Conservation (phyloP, 345 rosid genomes). For the Syzygium jambos region DNA sequence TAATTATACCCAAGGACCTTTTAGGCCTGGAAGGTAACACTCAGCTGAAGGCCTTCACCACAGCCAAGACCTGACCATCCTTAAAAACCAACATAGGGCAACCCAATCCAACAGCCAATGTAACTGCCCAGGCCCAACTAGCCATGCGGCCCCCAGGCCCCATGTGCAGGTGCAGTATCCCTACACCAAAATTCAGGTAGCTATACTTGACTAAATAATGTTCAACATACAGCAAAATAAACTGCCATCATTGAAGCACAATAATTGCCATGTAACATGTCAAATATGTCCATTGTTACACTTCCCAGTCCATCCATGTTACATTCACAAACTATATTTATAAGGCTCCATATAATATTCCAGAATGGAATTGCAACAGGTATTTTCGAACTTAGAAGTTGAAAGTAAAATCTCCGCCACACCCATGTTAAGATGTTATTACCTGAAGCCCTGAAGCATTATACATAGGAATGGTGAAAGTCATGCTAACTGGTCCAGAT, state of each 20-base stretch:
- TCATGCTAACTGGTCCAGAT: constrained; percentile 97
- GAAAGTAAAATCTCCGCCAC: not conserved
- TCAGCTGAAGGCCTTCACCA: not conserved
- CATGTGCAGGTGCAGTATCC: not conserved
- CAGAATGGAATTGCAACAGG: not conserved
- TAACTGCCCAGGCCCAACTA: not conserved
- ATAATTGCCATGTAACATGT: not conserved
- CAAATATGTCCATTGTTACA: not conserved
- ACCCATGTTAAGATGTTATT: not conserved
- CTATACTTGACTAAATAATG: not conserved
- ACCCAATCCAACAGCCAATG: not conserved
- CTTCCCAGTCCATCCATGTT: not conserved
- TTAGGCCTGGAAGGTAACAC: not conserved
- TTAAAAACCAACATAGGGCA: not conserved
- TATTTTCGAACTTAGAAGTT: not conserved
- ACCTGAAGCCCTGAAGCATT: constrained; percentile 93
- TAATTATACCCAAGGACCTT: not conserved
- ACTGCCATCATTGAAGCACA: not conserved
- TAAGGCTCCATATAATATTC: not conserved
- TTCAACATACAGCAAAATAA: not conserved
- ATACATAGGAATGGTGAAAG: constrained; percentile 94
- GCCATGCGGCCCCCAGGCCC: not conserved
- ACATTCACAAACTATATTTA: not conserved
- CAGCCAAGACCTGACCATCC: not conserved
- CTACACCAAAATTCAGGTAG: not conserved